A percentile compares a stretch with the other conserved stretches of the same genome.
Conservation (phyloP, 495 filamentous ascomycete species). For the Pyrenula massariospora region DNA sequence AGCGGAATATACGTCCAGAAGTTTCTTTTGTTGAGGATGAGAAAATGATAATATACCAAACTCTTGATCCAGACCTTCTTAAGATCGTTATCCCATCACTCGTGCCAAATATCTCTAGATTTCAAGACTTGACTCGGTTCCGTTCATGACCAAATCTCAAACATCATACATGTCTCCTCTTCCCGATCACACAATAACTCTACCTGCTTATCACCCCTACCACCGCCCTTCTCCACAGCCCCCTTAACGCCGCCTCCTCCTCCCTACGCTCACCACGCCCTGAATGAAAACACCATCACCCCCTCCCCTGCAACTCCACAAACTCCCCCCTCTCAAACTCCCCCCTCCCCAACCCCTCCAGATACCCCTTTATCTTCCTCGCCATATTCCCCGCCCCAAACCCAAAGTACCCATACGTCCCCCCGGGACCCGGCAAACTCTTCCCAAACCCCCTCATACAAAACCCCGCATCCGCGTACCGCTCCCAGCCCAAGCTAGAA, state of each 20-base stretch:
- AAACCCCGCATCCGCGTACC: conserved; percentile 42
- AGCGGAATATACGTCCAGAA: background rate
- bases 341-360: conserved; percentile 22
- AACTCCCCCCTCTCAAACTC: conserved; percentile 23
- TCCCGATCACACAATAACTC: too few species aligned
- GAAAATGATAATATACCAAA: too few species aligned
- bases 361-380: conserved; percentile 28
- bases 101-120: too few species aligned
- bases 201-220: too few species aligned
- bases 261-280: too few species aligned
- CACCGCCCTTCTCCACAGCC: too few species aligned
- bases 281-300: background rate
- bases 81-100: too few species aligned
- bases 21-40: background rate
- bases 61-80: too few species aligned
- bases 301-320: conserved; percentile 16
- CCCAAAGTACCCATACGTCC: conserved; percentile 41
- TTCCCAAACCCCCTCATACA: conserved; percentile 34
- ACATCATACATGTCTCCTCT: too few species aligned
- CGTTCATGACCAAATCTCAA: too few species aligned
- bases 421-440: conserved; percentile 33
- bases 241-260: too few species aligned
- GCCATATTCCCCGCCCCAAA: conserved; percentile 34
- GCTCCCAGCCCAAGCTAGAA: conserved; percentile 43
- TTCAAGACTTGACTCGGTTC: too few species aligned